A percentile compares a stretch with the other conserved stretches of the same genome.
Conservation (phyloP, 2,329 filamentous ascomycete species). For the Arachnopeziza araneosa region DNA sequence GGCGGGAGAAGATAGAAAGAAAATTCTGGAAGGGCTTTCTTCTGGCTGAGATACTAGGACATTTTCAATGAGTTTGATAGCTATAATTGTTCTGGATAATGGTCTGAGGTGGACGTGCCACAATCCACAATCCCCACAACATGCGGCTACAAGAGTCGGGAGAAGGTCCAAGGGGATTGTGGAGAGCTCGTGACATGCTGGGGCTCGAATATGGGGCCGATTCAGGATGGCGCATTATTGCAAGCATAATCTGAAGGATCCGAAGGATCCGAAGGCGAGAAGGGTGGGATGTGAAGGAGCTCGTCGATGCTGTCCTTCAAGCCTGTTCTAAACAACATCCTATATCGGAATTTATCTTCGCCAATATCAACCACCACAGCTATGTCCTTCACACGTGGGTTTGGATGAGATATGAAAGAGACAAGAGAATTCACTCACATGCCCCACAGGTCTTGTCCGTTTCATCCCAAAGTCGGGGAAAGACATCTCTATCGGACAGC, state of each 20-base stretch:
- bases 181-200: not conserved
- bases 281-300: not conserved
- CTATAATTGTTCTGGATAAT: not conserved
- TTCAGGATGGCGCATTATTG: not conserved
- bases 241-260: too few species aligned
- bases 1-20: not conserved
- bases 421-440: not conserved
- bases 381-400: conserved; percentile 20
- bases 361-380: not conserved
- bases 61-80: not conserved
- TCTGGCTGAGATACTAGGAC: not conserved
- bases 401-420: not conserved
- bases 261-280: not conserved
- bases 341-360: not conserved
- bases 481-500: conserved; percentile 51
- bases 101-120: not conserved
- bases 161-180: not conserved
- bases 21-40: not conserved
- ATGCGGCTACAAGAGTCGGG: not conserved
- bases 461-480: conserved; percentile 49
- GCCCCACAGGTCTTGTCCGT: conserved; percentile 48
- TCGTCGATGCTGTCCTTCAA: not conserved
- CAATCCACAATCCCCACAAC: too few species aligned
- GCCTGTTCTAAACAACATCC: not conserved
- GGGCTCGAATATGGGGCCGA: not conserved